Base-by-base conservation (phyloP, 2,329 filamentous ascomycete genomes). In the Neoarthrinium moseri region DNA sequence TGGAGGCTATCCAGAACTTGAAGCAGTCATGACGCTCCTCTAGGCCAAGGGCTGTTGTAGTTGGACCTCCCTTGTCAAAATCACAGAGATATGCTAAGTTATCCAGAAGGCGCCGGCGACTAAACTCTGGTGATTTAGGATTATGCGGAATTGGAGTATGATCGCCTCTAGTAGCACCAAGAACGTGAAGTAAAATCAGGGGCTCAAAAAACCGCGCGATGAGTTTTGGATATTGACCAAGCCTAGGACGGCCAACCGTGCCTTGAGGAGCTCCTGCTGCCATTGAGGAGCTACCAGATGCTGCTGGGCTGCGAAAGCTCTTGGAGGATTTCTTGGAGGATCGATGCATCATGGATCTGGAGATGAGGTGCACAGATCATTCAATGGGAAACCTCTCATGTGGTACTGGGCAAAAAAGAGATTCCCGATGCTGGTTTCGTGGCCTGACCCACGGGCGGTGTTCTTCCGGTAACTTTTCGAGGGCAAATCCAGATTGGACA, bases 51-150 rank as follows among this genome's bases (percentile, higher is more conserved):
- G 75, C 65, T 1, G 74, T 69, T n/a, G 67, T 70, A 0, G 67
- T 67, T 3, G 59, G 51, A 3, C 74, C 75, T 0, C 74, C 74
- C 49, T 74, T 77, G 0, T 59, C 50, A 38, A 66, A 66, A 45
- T 77, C 74, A 49, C 72, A 75, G 6, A 78, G 51, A 51, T 69
- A 74, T 7, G 70, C 62, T 2, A 77, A 53, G 22, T 67, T 66
- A 4, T 63, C 57, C 1, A 72, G 56, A 21, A 76, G 68, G 2
- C 62, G 52, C 4, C 53, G 51, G 20, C 52, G 49, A 46, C 47
- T 30, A 11, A 44, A 44, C 46, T 48, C 33, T 6, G 13, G 20
- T 20, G 41, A 49, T 24, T 20, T 43, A 21, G 46, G 32, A 15
- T 42, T 32, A 1, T 30, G 33, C 0, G 33, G 44, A 2, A 27